Percentiles rank a stretch among this genome's conserved stretches.
Evolutionary conservation across 1,139 yeast genomes (phyloP).

Genomic region (Taphrina pruni): DNA sequence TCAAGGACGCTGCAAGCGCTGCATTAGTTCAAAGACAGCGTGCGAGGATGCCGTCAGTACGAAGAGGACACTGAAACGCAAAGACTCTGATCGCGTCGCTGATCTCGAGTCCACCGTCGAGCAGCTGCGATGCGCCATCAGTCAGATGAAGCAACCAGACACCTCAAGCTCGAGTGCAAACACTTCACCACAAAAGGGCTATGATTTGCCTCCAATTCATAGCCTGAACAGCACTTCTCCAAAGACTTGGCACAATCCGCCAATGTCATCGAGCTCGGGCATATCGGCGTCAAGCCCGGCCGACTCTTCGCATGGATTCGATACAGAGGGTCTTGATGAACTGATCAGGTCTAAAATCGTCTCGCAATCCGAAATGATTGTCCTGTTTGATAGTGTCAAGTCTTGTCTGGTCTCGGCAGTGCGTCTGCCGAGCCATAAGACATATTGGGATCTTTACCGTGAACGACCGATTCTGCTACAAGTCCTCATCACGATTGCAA

Average conservation of each 20-base stretch:
- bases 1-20: slow-evolving; percentile 12
- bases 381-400: slow-evolving; percentile 4
- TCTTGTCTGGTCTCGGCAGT: not conserved
- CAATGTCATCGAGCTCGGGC: not conserved
- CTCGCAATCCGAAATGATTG: slow-evolving; percentile 16
- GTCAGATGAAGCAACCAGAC: slow-evolving; percentile 9
- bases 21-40: slow-evolving; percentile 5
- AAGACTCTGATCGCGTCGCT: slow-evolving; percentile 19
- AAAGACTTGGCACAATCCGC: slow-evolving; percentile 2
- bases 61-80: slow-evolving; percentile 6
- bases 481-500: slow-evolving; percentile 9
- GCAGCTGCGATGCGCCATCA: slow-evolving; percentile 5
- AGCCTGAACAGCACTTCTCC: not conserved
- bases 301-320: not conserved
- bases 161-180: not conserved
- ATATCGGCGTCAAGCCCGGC: not conserved
- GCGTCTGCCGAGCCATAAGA: not conserved
- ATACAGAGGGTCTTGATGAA: slow-evolving; percentile 14
- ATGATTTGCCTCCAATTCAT: slow-evolving; percentile 10
- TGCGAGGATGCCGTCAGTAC: slow-evolving; percentile 16
- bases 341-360: slow-evolving; percentile 11
- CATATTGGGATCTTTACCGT: slow-evolving; percentile 9
- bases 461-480: slow-evolving; percentile 15
- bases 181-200: slow-evolving; percentile 6
- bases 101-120: slow-evolving; percentile 19